Evolutionary conservation across 495 filamentous ascomycete genomes (phyloP), one percentile per base, ranked within the genome.

Genomic region (Trichoderma parareesei): DNA sequence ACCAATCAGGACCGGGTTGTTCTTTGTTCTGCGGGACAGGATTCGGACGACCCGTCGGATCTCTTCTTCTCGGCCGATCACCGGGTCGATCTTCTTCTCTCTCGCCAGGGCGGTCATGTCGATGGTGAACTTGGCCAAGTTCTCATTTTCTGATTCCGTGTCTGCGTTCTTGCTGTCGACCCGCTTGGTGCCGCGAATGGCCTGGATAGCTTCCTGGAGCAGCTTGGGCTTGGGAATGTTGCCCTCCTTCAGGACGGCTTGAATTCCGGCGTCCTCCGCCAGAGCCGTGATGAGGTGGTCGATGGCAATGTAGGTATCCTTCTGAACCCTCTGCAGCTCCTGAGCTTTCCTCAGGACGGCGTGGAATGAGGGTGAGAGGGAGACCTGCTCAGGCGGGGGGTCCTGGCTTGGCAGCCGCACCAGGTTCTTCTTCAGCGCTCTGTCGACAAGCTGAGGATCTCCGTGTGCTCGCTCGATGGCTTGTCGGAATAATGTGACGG

Each of bases 81-180:
- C 94, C 1, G 94, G 94, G 72, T 98, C 94, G 64, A 98, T 93
- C 81, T 96, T 97, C 63, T 95, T 94, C 72, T 98, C 94, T 66
- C 94, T 82, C 38, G 94, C 94, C 84, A 94, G 82, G 35, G 88
- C 80, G 10, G 94, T 98, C 91, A 98, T 92, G 75, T 98, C 94
- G 69, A 97, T 93, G 42, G 94, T 97, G 78, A 94, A 98, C 69
- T 97, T 98, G 76, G 92, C 91, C 44, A 98, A 81, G 68, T 93
- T 95, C 76, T 98, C 94, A 70, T 90, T 88, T 72, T 96, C 92
- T 73, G 87, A 81, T 73, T 96, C 92, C 0, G 89, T 82, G 75
- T 97, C 94, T 41, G 95, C 94, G 3, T 90, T 97, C 78, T 93
- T 93, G 37, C 90, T 94, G 75, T 98, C 94, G 35, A 98, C 93